Conservation (phyloP, 345 rosid species). For the Citrus glauca region DNA sequence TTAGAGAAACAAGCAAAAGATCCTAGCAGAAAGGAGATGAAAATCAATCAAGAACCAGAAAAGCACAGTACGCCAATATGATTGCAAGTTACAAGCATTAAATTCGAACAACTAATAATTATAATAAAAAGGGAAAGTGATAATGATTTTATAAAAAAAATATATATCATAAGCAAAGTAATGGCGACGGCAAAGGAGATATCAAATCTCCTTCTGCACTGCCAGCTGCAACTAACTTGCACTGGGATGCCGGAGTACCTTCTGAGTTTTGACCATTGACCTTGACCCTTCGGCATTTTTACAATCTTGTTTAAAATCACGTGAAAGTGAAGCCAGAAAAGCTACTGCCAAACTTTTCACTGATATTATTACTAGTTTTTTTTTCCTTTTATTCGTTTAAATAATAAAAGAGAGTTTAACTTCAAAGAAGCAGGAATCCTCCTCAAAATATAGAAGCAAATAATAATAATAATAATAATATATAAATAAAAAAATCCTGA, state of each 20-base stretch:
- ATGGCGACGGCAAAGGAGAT: background rate
- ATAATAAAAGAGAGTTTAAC: too few relatives aligned
- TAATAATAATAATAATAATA: background rate
- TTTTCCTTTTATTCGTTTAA: background rate
- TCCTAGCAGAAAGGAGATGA: background rate
- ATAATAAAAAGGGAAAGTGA: background rate
- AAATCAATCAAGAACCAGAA: background rate
- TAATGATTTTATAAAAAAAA: background rate
- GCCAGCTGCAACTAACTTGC: too few relatives aligned
- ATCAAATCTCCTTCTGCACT: background rate
- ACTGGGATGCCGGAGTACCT: too few relatives aligned
- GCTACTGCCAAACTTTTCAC: background rate
- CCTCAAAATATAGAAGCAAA: too few relatives aligned
- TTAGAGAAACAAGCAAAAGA: background rate
- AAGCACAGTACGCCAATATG: background rate
- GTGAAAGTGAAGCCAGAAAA: background rate
- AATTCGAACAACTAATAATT: background rate
- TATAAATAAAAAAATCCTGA: background rate
- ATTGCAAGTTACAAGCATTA: too few relatives aligned
- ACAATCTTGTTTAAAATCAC: background rate
- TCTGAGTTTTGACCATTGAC: too few relatives aligned
- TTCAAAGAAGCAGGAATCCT: too few relatives aligned
- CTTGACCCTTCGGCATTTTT: background rate
- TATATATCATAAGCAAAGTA: background rate
- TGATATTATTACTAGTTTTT: background rate